Evolutionary conservation across 352 stramenopile species (phyloP).

Genomic region (Elongisporangium anandrum): DNA sequence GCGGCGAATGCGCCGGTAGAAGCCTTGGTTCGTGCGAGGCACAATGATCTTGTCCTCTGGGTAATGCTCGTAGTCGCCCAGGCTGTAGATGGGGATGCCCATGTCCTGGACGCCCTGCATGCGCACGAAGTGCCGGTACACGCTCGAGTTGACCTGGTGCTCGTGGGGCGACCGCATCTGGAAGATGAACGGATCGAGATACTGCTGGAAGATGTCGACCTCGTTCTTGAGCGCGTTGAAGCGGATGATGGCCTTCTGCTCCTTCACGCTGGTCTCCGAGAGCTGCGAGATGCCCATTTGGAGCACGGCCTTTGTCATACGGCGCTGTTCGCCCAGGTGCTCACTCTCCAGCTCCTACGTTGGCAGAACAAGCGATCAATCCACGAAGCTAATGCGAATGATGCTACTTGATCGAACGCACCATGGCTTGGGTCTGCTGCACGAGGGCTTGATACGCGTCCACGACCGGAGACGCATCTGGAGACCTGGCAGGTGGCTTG

Average conservation of each 20-base stretch:
- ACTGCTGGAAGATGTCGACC: constrained; percentile 77
- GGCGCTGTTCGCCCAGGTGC: constrained; percentile 22
- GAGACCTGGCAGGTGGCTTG: background rate
- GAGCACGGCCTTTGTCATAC: constrained; percentile 36
- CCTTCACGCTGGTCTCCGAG: constrained; percentile 38
- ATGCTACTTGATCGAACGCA: constrained; percentile 2
- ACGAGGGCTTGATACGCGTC: constrained; percentile 51
- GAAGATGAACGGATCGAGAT: constrained; percentile 63
- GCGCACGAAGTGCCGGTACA: constrained; percentile 65
- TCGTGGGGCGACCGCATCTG: constrained; percentile 46
- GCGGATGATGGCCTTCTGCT: constrained; percentile 52
- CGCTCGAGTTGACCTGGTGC: constrained; percentile 55
- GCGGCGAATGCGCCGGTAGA: constrained; percentile 47
- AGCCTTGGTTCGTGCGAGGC: constrained; percentile 30
- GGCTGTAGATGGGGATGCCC: constrained; percentile 74
- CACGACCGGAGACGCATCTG: constrained; percentile 36
- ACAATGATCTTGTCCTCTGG: constrained; percentile 49
- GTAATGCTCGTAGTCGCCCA: constrained; percentile 41
- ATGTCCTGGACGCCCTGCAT: constrained; percentile 67
- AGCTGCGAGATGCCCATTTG: constrained; percentile 57
- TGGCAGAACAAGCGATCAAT: background rate
- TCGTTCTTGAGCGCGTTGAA: constrained; percentile 75
- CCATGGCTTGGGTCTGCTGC: constrained; percentile 42
- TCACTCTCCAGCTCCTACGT: constrained; percentile 21
- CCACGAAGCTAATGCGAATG: background rate